Conservation (phyloP, 371 early-diverging fungal genomes). For the Apophysomyces elegans region DNA sequence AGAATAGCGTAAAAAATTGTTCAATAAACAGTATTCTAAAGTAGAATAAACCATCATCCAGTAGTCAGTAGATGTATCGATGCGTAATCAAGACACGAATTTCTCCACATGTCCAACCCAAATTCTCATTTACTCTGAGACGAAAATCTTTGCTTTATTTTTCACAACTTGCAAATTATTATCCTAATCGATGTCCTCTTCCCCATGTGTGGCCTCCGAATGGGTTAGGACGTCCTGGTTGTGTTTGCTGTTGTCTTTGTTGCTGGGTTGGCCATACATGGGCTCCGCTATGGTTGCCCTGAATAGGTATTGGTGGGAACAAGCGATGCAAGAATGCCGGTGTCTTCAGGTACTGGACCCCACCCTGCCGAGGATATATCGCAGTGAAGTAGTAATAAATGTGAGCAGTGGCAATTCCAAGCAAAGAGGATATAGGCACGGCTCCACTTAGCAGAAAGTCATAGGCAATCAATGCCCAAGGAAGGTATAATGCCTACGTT, state of each 20-base stretch:
- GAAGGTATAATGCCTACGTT: conserved; percentile 64
- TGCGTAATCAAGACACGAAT: no score
- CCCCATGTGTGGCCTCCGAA: conserved; percentile 54
- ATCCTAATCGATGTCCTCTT: conserved; percentile 48
- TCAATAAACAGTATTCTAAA: no score
- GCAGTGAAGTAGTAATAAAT: conserved; percentile 59
- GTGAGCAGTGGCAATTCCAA: conserved; percentile 59
- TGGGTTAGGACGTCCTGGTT: conserved; percentile 18
- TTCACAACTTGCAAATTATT: not conserved
- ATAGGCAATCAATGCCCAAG: conserved; percentile 68
- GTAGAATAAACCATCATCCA: no score
- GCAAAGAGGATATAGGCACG: conserved; percentile 15
- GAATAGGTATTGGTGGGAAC: conserved; percentile 38
- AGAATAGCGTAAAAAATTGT: no score
- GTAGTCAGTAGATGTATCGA: no score
- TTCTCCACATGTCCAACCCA: no score
- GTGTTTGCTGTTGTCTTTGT: conserved; percentile 9
- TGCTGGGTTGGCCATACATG: conserved; percentile 9
- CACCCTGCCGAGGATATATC: conserved; percentile 62
- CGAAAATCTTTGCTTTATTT: no score
- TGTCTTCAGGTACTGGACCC: conserved; percentile 56
- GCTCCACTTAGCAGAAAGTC: conserved; percentile 37
- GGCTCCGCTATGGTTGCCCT: conserved; percentile 19
- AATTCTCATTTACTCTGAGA: no score
- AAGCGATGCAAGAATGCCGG: conserved; percentile 52